phyloP scores from a whole-genome alignment of 2,329 filamentous ascomycete species.

The Harringtonia lauricola region DNA sequence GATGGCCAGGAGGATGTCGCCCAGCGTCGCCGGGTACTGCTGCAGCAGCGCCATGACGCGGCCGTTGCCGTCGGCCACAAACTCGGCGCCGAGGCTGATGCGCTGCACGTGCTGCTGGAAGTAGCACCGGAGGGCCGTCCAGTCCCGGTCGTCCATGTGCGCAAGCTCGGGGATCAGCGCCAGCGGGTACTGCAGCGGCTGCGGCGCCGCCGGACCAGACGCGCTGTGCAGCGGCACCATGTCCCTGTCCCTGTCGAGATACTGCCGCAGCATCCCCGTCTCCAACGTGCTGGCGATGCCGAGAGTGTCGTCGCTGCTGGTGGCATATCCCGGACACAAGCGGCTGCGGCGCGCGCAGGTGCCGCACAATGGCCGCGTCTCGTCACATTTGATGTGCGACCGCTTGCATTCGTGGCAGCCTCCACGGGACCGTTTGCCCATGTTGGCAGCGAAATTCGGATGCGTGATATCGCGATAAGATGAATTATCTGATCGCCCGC shows the following conservation, averaged over 20 bases:
- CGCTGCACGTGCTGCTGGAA: background rate
- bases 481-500: too few relatives aligned
- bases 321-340: background rate
- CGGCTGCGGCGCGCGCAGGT: background rate
- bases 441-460: background rate
- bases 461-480: too few relatives aligned
- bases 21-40: background rate
- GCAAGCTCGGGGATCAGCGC: background rate
- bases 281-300: background rate
- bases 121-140: background rate
- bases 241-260: background rate
- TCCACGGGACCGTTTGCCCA: background rate
- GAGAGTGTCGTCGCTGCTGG: background rate
- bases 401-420: background rate
- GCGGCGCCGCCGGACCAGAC: too few relatives aligned
- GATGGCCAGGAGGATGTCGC: background rate
- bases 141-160: background rate
- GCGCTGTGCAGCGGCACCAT: background rate
- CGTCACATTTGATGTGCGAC: background rate
- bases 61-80: background rate
- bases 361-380: background rate
- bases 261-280: too few relatives aligned
- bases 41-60: background rate
- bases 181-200: too few relatives aligned
- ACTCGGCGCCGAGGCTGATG: background rate